Percentiles rank a stretch among this genome's conserved stretches.
phyloP scores from a whole-genome alignment of 208 protist species.

The Tetramitus jugosus region DNA sequence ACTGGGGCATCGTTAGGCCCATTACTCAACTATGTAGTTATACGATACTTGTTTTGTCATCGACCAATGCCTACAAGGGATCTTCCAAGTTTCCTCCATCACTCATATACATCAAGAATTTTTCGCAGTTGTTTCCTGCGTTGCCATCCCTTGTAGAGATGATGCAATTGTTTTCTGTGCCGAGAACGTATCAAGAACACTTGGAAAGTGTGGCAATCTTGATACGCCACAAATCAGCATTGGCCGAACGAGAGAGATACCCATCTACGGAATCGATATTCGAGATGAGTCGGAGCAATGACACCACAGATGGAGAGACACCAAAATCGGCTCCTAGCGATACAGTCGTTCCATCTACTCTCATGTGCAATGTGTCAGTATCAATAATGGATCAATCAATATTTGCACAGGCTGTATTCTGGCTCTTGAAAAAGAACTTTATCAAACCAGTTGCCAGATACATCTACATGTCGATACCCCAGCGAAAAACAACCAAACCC shows the following conservation, averaged over 20 bases:
- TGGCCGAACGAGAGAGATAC: neutral
- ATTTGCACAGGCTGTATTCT: neutral
- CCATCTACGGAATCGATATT: neutral
- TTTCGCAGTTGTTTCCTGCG: neutral
- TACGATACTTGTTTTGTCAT: neutral
- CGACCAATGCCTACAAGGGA: too few species aligned
- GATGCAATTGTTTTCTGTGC: neutral
- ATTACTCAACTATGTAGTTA: neutral
- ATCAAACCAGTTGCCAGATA: neutral
- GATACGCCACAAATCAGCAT: too few species aligned
- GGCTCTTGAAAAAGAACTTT: neutral
- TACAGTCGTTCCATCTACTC: too few species aligned
- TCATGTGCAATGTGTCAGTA: too few species aligned
- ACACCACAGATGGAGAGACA: neutral
- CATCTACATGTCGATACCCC: neutral
- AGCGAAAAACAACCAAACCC: neutral
- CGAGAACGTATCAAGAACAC: neutral
- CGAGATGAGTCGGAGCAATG: too few species aligned
- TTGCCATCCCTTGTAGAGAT: neutral
- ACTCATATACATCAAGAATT: neutral
- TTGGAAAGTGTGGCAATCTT: neutral
- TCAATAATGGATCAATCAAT: too few species aligned
- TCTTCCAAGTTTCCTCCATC: too few species aligned
- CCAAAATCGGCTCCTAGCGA: too few species aligned
- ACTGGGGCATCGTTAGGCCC: neutral